Conservation (phyloP, 2,329 filamentous ascomycete genomes). For the Calonectria montana region DNA sequence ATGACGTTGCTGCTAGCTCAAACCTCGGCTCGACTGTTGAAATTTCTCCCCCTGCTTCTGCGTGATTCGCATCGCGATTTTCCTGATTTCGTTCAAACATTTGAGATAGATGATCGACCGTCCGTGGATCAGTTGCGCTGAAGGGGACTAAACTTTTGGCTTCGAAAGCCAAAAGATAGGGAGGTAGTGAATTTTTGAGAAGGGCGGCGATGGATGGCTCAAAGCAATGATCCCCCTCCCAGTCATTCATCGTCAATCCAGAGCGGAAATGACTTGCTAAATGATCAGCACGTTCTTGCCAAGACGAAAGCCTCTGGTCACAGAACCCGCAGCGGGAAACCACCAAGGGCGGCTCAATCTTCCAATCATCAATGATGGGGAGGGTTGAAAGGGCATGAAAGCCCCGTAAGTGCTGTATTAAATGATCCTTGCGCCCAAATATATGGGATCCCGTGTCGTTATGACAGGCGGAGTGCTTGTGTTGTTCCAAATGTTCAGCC, state of each 20-base stretch:
- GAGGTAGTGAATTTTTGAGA: conserved; percentile 37
- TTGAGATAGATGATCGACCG: conserved; percentile 16
- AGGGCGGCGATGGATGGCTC: conserved; percentile 28
- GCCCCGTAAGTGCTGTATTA: conserved; percentile 51
- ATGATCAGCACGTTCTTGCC: conserved; percentile 37
- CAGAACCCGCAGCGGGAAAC: conserved; percentile 42
- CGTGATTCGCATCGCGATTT: background rate
- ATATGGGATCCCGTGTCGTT: conserved; percentile 49
- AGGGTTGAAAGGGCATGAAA: conserved; percentile 43
- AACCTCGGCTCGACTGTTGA: background rate
- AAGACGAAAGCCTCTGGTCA: conserved; percentile 27
- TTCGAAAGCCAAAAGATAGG: conserved; percentile 36
- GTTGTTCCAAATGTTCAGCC: conserved; percentile 46
- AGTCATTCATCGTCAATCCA: conserved; percentile 38
- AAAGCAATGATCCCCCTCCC: conserved; percentile 40
- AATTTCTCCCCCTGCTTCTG: too few species aligned
- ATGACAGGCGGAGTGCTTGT: conserved; percentile 58
- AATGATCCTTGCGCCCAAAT: conserved; percentile 57
- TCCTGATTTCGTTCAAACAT: conserved; percentile 4
- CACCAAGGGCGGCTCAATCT: conserved; percentile 26
- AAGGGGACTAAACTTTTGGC: conserved; percentile 33
- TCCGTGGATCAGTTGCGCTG: conserved; percentile 29
- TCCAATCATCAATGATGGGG: conserved; percentile 53
- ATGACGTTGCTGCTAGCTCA: background rate
- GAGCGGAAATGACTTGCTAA: conserved; percentile 38